Base-by-base conservation (phyloP, 1,284 basidiomycete genomes). In the Leccinum holopus region DNA sequence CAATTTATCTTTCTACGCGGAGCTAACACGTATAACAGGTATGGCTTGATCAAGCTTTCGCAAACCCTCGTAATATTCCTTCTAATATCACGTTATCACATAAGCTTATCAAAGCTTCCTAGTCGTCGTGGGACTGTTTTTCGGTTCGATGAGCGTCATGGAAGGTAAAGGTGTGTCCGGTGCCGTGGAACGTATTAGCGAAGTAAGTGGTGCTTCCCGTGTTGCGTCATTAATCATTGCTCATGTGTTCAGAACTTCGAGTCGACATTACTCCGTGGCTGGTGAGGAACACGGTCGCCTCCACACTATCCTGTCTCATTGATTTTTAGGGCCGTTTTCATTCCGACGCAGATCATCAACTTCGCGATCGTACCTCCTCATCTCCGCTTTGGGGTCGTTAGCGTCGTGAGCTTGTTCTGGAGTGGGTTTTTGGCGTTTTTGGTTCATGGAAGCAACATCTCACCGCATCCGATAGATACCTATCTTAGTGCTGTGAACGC, bases 381-480 rank as follows among this genome's bases (percentile, higher is more conserved):
- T 69, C 79, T 94, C 60, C 86, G 92, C n/a, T 87, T 95, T 63
- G 81, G 90, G 8, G 80, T 90, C 21, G 84, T 94, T 32, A 86
- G 92, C 70, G 82, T 89, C 14, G 91, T 95, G 59, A 90, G 88
- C 63, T 80, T 95, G 59, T 91, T 93, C 78, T 95, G 92, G 94
- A 95, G 90, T 92, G 70, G 58, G 87, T 84, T n/a, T 2, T 11
- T 52, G 5, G 10, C 51, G 39, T 33, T 55, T 28, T 37, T 69
- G 57, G 73, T 52, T 30, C 25, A 30, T 5, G 25, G 14, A 30
- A 30, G 18, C 8, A n/a, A 30, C 21, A 35, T 58, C 54, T 62
- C 28, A 66, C 58, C 12, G 12, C 12, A n/a, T 49, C 35, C 5
- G 10, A 59, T 59, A 83, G 81, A 81, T 61, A 79, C 81, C n/a